Evolutionary conservation across 352 stramenopile species (phyloP).

Genomic region (Globisporangium yorkense): DNA sequence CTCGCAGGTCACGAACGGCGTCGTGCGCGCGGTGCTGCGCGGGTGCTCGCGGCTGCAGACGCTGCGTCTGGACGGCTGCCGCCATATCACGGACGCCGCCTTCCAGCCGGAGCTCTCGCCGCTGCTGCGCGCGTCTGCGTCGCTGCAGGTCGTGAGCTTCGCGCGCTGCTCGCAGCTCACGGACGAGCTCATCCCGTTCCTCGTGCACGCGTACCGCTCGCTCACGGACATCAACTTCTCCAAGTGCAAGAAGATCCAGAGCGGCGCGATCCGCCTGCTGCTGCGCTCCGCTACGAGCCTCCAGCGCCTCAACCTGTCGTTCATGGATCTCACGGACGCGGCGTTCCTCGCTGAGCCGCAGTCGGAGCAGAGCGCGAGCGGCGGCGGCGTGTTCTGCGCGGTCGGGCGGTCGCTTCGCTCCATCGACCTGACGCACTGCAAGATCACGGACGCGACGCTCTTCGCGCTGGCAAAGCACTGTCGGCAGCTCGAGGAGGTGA

Average conservation of each 20-base stretch:
- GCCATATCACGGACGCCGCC: constrained; percentile 82
- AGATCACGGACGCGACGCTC: constrained; percentile 63
- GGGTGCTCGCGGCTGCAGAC: constrained; percentile 71
- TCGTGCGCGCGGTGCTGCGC: constrained; percentile 75
- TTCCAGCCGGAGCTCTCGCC: constrained; percentile 82
- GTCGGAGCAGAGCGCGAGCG: constrained; percentile 15
- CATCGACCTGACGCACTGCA: constrained; percentile 72
- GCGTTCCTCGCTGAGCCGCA: constrained; percentile 45
- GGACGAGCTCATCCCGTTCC: constrained; percentile 63
- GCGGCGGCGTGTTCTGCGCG: constrained; percentile 33
- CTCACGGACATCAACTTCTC: constrained; percentile 79
- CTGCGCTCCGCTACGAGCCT: constrained; percentile 53
- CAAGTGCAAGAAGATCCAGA: constrained; percentile 78
- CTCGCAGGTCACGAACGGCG: constrained; percentile 82
- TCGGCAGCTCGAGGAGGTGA: constrained; percentile 55
- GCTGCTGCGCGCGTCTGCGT: constrained; percentile 64
- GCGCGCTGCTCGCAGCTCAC: constrained; percentile 81
- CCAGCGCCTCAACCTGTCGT: constrained; percentile 73
- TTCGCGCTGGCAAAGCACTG: constrained; percentile 60
- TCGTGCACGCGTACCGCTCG: constrained; percentile 71
- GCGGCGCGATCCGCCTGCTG: constrained; percentile 64
- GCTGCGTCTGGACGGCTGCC: constrained; percentile 77
- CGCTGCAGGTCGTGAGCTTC: constrained; percentile 73
- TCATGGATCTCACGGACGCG: constrained; percentile 73
- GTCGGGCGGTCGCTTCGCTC: constrained; percentile 40